Evolutionary conservation across 345 rosid species (phyloP).

Genomic region (rapeseed (Brassica napus)): DNA sequence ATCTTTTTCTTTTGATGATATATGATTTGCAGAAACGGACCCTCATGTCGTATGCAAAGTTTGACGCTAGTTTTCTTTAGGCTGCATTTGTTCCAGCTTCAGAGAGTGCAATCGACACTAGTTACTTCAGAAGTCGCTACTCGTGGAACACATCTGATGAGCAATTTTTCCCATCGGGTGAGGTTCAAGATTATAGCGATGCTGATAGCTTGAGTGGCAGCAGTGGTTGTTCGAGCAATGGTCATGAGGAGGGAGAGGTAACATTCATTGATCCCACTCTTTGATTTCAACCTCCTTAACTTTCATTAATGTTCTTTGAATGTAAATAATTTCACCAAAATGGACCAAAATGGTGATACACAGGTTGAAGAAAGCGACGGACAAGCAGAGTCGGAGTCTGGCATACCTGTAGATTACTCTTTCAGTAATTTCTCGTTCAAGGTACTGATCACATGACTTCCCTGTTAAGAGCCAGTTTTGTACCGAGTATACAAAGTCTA

Average conservation of each 20-base stretch:
- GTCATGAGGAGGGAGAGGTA: constrained; percentile 89
- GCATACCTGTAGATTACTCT: constrained; percentile 76
- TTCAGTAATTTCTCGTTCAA: constrained; percentile 98
- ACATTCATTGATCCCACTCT: constrained; percentile 4
- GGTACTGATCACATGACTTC: constrained; percentile 49
- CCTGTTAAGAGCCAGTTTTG: background rate
- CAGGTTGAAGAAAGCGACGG: constrained; percentile 89
- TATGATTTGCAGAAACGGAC: constrained; percentile 12
- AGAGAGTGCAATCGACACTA: constrained; percentile 93
- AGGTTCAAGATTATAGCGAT: constrained; percentile 83
- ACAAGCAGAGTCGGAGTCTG: constrained; percentile 71
- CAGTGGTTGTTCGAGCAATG: constrained; percentile 80
- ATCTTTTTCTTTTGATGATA: constrained; percentile 7
- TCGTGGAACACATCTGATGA: constrained; percentile 84
- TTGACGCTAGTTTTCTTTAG: constrained; percentile 44
- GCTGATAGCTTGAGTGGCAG: constrained; percentile 87
- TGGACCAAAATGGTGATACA: constrained; percentile 33
- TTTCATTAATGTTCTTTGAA: constrained; percentile 15
- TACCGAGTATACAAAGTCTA: background rate
- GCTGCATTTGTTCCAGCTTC: constrained; percentile 97
- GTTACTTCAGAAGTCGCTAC: constrained; percentile 96
- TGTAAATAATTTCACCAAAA: background rate
- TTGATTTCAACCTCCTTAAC: background rate
- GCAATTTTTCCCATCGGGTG: constrained; percentile 64
- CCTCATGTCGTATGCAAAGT: background rate